Evolutionary conservation across 306 rosid species (phyloP).

Genomic region (Sophora flavescens): DNA sequence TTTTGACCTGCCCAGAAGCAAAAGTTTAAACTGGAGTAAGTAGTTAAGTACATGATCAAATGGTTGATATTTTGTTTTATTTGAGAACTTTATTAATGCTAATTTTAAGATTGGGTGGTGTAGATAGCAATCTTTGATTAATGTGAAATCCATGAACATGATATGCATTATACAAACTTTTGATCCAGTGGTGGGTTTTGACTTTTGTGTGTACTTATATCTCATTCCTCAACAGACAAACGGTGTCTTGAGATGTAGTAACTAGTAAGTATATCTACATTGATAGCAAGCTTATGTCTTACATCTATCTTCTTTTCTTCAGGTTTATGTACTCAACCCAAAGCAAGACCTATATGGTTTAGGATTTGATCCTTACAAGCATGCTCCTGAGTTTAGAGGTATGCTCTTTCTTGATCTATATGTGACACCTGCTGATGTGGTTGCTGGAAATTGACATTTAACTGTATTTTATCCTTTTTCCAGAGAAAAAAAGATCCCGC

Average conservation of each 20-base stretch:
- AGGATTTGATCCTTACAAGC: constrained; percentile 96
- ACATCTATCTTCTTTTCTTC: constrained; percentile 47
- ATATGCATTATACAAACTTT: constrained; percentile 35
- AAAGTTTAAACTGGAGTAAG: too few species aligned
- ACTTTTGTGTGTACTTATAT: neutral
- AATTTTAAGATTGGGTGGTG: constrained; percentile 24
- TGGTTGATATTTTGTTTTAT: constrained; percentile 20
- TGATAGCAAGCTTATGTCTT: constrained; percentile 20
- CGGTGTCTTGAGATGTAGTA: neutral
- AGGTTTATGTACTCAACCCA: constrained; percentile 82
- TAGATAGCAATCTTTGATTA: constrained; percentile 27
- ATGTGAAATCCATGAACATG: constrained; percentile 17
- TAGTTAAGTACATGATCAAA: neutral
- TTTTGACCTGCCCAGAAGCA: constrained; percentile 25
- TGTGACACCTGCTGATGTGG: constrained; percentile 31
- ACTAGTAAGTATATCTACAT: constrained; percentile 1
- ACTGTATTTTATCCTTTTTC: constrained; percentile 1
- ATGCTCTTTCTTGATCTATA: constrained; percentile 37
- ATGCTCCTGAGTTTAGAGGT: constrained; percentile 99
- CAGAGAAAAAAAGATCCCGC: constrained; percentile 83
- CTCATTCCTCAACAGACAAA: constrained; percentile 24
- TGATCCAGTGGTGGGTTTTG: neutral
- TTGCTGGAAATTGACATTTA: constrained; percentile 31
- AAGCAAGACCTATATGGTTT: constrained; percentile 93
- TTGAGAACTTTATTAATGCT: neutral